Percentiles rank a stretch among this genome's conserved stretches.
These are phyloP conservation scores for Fusarium neocosmosporiellum DNA, from an alignment of 2,329 filamentous ascomycete species.

Conservation along the genomic window DNA sequence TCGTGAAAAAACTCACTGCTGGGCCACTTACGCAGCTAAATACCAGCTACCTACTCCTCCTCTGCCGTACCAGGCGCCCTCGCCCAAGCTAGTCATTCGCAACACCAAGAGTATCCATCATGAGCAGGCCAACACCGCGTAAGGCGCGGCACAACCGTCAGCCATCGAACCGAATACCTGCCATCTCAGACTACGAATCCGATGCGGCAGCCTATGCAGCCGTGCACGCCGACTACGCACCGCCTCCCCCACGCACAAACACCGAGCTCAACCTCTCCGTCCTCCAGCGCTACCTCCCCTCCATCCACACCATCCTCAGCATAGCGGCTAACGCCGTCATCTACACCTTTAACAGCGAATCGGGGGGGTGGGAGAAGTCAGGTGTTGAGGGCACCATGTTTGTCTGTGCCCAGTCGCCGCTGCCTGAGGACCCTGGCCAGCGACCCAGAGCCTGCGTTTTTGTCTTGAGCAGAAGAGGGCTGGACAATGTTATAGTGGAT, in stretches of 20 bases:
- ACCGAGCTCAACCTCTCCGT: slow-evolving; percentile 90
- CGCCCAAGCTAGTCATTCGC: not conserved
- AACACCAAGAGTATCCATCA: slow-evolving; percentile 41
- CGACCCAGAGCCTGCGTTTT: slow-evolving; percentile 69
- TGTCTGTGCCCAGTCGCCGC: slow-evolving; percentile 74
- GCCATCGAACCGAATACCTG: slow-evolving; percentile 53
- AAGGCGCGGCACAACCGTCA: slow-evolving; percentile 55
- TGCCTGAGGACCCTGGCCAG: slow-evolving; percentile 49
- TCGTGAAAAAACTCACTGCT: not conserved
- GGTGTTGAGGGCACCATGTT: slow-evolving; percentile 91
- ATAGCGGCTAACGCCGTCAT: slow-evolving; percentile 88
- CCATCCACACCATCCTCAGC: slow-evolving; percentile 77
- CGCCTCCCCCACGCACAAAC: slow-evolving; percentile 74
- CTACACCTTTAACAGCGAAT: slow-evolving; percentile 78
- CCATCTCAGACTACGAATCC: slow-evolving; percentile 73
- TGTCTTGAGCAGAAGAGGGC: slow-evolving; percentile 76
- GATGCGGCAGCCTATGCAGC: slow-evolving; percentile 60
- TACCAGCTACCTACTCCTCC: not conserved
- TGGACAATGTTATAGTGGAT: slow-evolving; percentile 77
- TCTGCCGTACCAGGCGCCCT: not conserved
- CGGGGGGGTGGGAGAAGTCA: slow-evolving; percentile 83
- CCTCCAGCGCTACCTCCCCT: slow-evolving; percentile 82
- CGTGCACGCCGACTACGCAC: slow-evolving; percentile 52
- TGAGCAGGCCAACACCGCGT: slow-evolving; percentile 59
- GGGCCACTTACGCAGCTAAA: not conserved